Conservation (phyloP, 2,329 filamentous ascomycete species). For the Alternaria dauci region DNA sequence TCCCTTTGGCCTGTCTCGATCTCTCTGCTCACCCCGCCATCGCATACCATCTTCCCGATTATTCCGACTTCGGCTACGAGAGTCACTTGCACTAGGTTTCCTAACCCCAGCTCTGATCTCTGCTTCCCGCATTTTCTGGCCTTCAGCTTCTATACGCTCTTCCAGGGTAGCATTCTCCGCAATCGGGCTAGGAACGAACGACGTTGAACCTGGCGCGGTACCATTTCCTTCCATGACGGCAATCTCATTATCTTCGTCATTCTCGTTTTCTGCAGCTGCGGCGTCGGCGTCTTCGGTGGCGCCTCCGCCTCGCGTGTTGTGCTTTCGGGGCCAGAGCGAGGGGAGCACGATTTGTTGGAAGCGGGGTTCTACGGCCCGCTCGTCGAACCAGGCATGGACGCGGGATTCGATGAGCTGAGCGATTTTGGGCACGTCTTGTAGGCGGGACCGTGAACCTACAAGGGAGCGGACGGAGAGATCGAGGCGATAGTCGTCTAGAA, state of each 20-base stretch:
- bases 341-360: conserved; percentile 88
- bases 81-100: conserved; percentile 13
- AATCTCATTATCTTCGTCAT: conserved; percentile 24
- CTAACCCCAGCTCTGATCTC: conserved; percentile 47
- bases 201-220: conserved; percentile 10
- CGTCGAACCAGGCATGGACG: conserved; percentile 87
- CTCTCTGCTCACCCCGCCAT: conserved; percentile 35
- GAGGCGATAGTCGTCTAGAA: conserved; percentile 85
- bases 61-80: conserved; percentile 10
- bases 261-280: conserved; percentile 49
- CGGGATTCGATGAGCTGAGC: conserved; percentile 82
- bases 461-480: conserved; percentile 83
- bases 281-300: conserved; percentile 59
- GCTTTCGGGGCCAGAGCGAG: conserved; percentile 83
- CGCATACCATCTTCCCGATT: conserved; percentile 34
- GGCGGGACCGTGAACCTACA: conserved; percentile 77
- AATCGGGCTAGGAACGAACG: conserved; percentile 19
- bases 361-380: conserved; percentile 82
- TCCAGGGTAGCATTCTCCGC: conserved; percentile 34
- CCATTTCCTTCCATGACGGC: conserved; percentile 22
- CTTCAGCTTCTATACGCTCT: conserved; percentile 47
- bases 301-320: conserved; percentile 79
- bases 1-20: conserved; percentile 5
- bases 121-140: conserved; percentile 48
- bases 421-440: conserved; percentile 89